Evolutionary conservation across 495 filamentous ascomycete genomes (phyloP).

Genomic region (Xylaria curta): DNA sequence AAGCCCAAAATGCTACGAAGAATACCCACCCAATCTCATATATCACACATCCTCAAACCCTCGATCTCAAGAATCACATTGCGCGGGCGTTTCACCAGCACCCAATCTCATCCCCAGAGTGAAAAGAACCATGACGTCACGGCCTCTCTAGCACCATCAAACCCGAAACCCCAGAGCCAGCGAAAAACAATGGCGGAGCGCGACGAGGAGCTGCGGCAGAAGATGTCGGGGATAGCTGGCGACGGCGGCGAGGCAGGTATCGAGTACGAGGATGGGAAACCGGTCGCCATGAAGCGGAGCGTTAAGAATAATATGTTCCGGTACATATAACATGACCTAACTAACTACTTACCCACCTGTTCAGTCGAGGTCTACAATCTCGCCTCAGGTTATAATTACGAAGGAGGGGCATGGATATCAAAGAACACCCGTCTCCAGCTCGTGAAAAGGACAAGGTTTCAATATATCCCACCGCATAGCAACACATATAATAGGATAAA

Average conservation of each 20-base stretch:
- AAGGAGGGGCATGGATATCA: not conserved
- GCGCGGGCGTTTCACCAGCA: not conserved
- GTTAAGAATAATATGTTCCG: slow-evolving; percentile 62
- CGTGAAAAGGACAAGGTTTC: not conserved
- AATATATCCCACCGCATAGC: not conserved
- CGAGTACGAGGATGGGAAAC: slow-evolving; percentile 79
- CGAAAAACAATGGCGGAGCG: slow-evolving; percentile 64
- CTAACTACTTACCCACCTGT: not conserved
- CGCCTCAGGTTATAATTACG: not conserved
- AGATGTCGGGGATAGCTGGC: slow-evolving; percentile 72
- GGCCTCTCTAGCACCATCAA: not conserved
- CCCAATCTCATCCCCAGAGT: not conserved
- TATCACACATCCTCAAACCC: not conserved
- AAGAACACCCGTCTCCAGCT: too few relatives aligned
- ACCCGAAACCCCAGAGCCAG: slow-evolving; percentile 17
- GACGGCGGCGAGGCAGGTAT: slow-evolving; percentile 80
- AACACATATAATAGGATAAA: not conserved
- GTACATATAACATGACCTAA: slow-evolving; percentile 29
- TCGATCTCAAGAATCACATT: not conserved
- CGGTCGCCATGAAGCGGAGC: slow-evolving; percentile 76
- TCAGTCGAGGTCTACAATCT: not conserved
- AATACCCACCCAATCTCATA: not conserved
- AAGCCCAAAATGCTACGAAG: not conserved
- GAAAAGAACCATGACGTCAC: slow-evolving; percentile 12
- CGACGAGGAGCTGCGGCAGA: slow-evolving; percentile 71